Percentiles rank a stretch among this genome's conserved stretches.
Evolutionary conservation across 2,329 filamentous ascomycete species (phyloP).

Genomic region (Epichloe baconii): DNA sequence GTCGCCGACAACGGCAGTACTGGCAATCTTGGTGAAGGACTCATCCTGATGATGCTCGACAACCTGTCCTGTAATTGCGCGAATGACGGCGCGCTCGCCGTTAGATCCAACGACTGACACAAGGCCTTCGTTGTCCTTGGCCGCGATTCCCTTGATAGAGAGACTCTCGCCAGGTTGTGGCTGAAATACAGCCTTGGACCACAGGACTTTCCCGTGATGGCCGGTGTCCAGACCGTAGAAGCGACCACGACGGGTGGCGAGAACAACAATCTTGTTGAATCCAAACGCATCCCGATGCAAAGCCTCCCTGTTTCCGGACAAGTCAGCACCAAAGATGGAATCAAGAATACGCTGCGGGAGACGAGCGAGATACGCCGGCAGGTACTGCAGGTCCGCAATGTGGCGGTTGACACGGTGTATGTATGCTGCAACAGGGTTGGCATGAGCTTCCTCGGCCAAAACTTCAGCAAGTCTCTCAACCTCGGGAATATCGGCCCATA

Average conservation of each 20-base stretch:
- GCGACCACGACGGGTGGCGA: slow-evolving; percentile 68
- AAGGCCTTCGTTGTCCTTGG: slow-evolving; percentile 41
- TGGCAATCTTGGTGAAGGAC: slow-evolving; percentile 11
- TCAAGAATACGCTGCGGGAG: slow-evolving; percentile 57
- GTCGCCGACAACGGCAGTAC: slow-evolving; percentile 40
- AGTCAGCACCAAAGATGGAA: slow-evolving; percentile 46
- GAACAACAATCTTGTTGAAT: slow-evolving; percentile 71
- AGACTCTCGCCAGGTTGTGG: slow-evolving; percentile 43
- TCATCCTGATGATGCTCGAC: slow-evolving; percentile 4
- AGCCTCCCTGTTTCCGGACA: slow-evolving; percentile 27
- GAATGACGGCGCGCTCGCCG: slow-evolving; percentile 48
- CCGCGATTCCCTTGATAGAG: slow-evolving; percentile 54
- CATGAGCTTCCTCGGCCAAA: slow-evolving; percentile 75
- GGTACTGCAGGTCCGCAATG: slow-evolving; percentile 58
- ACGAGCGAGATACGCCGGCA: slow-evolving; percentile 59
- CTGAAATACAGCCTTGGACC: slow-evolving; percentile 55
- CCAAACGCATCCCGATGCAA: slow-evolving; percentile 67
- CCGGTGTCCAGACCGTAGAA: slow-evolving; percentile 70
- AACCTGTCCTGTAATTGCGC: slow-evolving; percentile 38
- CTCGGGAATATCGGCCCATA: slow-evolving; percentile 65
- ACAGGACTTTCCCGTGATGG: slow-evolving; percentile 59
- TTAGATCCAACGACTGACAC: slow-evolving; percentile 46
- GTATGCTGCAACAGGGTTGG: slow-evolving; percentile 70
- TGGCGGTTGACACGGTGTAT: slow-evolving; percentile 77
- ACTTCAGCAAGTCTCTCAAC: slow-evolving; percentile 65